phyloP scores from a whole-genome alignment of 495 filamentous ascomycete genomes.

The Penicillium alfredii region DNA sequence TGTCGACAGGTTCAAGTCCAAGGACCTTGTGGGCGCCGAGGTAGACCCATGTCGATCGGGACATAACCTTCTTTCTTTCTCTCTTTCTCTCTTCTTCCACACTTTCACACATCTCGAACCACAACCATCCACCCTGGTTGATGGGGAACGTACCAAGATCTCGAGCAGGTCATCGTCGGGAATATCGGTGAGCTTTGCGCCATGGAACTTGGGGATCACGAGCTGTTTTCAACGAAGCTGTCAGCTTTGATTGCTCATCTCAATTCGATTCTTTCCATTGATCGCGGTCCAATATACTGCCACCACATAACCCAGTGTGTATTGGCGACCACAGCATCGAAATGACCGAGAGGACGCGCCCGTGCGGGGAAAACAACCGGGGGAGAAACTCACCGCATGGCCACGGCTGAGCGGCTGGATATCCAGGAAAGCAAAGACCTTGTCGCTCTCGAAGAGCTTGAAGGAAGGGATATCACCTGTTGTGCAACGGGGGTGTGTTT shows the following conservation, averaged over 20 bases:
- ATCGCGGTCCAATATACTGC: background rate
- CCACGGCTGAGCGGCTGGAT: constrained; percentile 82
- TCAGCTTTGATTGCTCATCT: constrained; percentile 1
- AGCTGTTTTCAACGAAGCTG: constrained; percentile 53
- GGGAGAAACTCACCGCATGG: constrained; percentile 59
- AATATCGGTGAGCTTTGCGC: constrained; percentile 85
- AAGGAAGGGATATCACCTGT: constrained; percentile 89
- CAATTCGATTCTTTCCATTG: background rate
- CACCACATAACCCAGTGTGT: background rate
- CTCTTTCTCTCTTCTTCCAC: background rate
- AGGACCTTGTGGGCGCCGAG: too few relatives aligned
- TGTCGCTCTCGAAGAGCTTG: constrained; percentile 90
- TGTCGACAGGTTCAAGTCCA: too few relatives aligned
- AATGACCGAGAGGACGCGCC: background rate
- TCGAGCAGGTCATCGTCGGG: constrained; percentile 84
- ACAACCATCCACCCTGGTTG: too few relatives aligned
- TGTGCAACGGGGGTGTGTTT: constrained; percentile 1
- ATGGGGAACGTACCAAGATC: constrained; percentile 71
- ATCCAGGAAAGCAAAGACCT: constrained; percentile 94
- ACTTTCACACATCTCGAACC: too few relatives aligned
- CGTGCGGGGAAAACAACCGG: constrained; percentile 19
- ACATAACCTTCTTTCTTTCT: constrained; percentile 1
- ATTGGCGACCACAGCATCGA: background rate
- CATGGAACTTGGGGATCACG: constrained; percentile 94
- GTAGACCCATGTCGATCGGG: too few relatives aligned